Evolutionary conservation across 345 rosid genomes (phyloP), one percentile per base, ranked within the genome.

Genomic region (Anastatica hierochuntica): DNA sequence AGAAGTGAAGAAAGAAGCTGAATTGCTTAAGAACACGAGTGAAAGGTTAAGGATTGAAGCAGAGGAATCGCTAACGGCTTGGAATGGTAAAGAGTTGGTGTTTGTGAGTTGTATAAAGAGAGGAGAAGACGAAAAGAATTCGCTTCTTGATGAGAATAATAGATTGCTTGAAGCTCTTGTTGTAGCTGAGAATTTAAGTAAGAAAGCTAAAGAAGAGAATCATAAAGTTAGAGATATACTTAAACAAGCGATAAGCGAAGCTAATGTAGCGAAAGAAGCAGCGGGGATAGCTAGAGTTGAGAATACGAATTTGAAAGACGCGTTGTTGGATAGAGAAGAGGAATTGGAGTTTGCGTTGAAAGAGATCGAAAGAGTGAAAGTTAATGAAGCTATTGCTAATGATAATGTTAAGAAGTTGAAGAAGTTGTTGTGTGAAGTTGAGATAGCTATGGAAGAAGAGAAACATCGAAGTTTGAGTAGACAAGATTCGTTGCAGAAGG

Each of bases 241-340:
- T 16, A 92, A 92, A 43, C 94, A 88, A 24, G 98, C 98, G 0
- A 56, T 92, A 0, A 92, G 74, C 13, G 98, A 92, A 67, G 84
- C 98, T 9, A 92, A 72, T 49, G 85, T 73, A 2, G 90, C 98
- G 0, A 92, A 85, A 74, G 98, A 79, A 67, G 96, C 96, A 1
- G 88, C 88, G 1, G 78, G 62, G 37, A 78, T 85, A 2, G 96
- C 95, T 0, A 71, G 71, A 36, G 77, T 68, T 0, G 96, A 90
- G 65, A 90, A 87, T 29, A 76, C 85, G 23, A 83, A 84, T 43
- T 74, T 90, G 53, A 78, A 84, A 58, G 96, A 84, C 33, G 34
- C 60, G 21, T 37, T 81, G 27, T 60, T 72, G 4, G 79, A 77
- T 15, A 92, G 81, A 52, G 94, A 92, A 18, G 79, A 78, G 8